Base-by-base conservation (phyloP, 2,329 filamentous ascomycete genomes). In the Onygenales sp. region DNA sequence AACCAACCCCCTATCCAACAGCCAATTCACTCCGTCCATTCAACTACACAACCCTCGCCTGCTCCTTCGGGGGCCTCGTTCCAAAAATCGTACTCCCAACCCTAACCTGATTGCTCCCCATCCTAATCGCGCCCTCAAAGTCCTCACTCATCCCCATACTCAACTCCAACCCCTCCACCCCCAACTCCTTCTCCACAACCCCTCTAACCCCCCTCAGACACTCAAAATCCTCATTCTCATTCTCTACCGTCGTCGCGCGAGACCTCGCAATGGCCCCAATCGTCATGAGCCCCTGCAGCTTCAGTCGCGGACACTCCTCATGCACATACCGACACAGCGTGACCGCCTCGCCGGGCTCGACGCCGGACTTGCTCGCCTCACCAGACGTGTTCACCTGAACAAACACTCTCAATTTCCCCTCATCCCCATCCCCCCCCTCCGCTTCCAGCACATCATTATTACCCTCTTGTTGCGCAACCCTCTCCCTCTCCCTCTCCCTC, bases 141-240 rank as follows among this genome's bases (percentile, higher is more conserved):
- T 98, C 93, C 64, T 89, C 84, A 67, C 90, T 96, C 93, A 98
- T 98, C 6, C 92, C 92, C 92, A 98, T 98, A 71, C 91, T 96
- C 71, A 97, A 70, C 75, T 96, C 90, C 62, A 96, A 67, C 56
- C 78, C 77, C 13, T 75, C 65, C 10, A 14, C 46, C 0, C 76
- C 81, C 50, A 91, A 64, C 60, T 84, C 85, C 64, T 72, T 65
- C 2, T 78, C 80, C 2, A 96, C 82, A 11, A 81, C 69, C 67
- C 94, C 87, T 53, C 88, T 76, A 66, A 87, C 84, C 63, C 85
- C 78, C 50, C 74, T 76, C 65, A 98, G 69, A 4, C 73, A 67
- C 4, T 83, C 69, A 66, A 97, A 97, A 71, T 98, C 93, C 69
- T 94, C 89, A 68, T 97, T 97, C 71, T 92, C 86, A n/a, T 76